Conservation (phyloP, 345 rosid species). For the Hibiscus tridactylites region DNA sequence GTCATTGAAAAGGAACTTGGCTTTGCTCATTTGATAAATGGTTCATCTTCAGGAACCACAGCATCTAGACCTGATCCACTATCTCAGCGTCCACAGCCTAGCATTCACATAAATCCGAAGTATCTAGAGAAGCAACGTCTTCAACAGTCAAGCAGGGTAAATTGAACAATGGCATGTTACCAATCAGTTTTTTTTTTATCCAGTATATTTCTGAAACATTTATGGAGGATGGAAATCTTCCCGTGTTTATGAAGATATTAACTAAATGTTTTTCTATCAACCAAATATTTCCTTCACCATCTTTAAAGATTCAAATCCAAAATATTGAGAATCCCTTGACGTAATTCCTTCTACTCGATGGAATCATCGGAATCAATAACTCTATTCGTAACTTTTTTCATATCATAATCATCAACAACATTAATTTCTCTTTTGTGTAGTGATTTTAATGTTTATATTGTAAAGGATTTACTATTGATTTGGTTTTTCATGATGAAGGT, state of each 20-base stretch:
- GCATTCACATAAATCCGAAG: conserved; percentile 98
- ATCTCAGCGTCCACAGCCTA: conserved; percentile 68
- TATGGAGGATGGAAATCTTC: neutral
- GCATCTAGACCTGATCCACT: conserved; percentile 59
- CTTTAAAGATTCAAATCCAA: neutral
- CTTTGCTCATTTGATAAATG: conserved; percentile 52
- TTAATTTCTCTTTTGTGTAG: neutral
- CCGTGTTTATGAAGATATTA: neutral
- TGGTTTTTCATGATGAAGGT: conserved; percentile 27
- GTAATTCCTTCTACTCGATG: neutral
- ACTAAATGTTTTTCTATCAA: neutral
- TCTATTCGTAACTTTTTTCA: neutral
- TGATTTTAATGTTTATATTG: neutral
- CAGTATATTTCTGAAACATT: neutral
- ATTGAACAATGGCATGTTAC: conserved; percentile 6
- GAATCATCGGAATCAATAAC: neutral
- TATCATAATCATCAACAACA: neutral
- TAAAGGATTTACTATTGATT: conserved; percentile 6
- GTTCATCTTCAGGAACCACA: conserved; percentile 49
- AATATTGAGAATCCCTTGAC: neutral
- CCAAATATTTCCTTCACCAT: neutral
- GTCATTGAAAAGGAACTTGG: conserved; percentile 86
- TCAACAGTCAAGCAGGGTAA: conserved; percentile 82
- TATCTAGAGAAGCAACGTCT: conserved; percentile 87
- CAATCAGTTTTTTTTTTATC: neutral